A percentile compares a stretch with the other conserved stretches of the same genome.
Conservation (phyloP, 2,329 filamentous ascomycete genomes). For the Talaromyces sp. region DNA sequence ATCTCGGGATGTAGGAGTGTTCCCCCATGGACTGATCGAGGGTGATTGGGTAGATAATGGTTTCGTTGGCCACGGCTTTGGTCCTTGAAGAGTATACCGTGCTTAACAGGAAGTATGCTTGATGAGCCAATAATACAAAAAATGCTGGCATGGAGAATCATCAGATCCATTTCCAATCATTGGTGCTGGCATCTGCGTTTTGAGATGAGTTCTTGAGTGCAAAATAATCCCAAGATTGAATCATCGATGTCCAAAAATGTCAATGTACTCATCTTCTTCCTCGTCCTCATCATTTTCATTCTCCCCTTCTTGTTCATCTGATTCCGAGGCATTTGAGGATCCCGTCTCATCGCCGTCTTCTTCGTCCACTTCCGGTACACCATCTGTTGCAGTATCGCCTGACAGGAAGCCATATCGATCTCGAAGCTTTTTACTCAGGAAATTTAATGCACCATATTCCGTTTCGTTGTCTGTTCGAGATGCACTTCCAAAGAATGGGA, state of each 20-base stretch:
- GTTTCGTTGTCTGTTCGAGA: conserved; percentile 29
- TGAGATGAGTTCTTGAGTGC: not conserved
- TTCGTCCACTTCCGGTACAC: conserved; percentile 20
- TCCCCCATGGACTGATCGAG: too few relatives aligned
- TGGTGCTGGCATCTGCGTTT: not conserved
- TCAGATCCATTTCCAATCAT: not conserved
- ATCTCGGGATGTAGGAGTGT: too few relatives aligned
- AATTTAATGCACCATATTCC: conserved; percentile 60
- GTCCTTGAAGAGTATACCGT: too few relatives aligned
- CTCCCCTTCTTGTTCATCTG: conserved; percentile 50
- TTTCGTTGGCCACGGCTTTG: too few relatives aligned
- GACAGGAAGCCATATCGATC: conserved; percentile 41
- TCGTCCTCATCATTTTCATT: conserved; percentile 30
- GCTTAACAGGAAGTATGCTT: not conserved
- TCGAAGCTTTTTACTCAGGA: conserved; percentile 53
- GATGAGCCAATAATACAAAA: not conserved
- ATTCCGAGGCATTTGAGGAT: conserved; percentile 32
- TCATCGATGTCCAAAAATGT: conserved; percentile 54
- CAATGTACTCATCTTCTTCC: conserved; percentile 4
- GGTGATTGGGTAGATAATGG: too few relatives aligned
- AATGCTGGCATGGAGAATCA: not conserved
- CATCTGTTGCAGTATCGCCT: conserved; percentile 29
- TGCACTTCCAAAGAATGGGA: conserved; percentile 31
- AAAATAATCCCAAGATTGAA: not conserved
- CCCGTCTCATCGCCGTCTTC: conserved; percentile 22